Conservation (phyloP, 495 filamentous ascomycete genomes). For the Cetradonia linearis region DNA sequence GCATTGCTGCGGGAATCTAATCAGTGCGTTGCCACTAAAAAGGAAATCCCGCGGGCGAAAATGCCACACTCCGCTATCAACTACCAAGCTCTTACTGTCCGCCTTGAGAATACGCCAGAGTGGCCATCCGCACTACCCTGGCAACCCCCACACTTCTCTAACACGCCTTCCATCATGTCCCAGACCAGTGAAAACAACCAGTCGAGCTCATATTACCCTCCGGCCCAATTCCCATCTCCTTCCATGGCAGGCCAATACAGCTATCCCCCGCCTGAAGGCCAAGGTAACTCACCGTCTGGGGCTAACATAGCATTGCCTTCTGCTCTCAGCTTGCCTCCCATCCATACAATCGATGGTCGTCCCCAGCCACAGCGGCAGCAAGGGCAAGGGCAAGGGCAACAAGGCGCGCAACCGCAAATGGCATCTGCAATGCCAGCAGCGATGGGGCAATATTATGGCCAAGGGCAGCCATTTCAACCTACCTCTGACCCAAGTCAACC, state of each 20-base stretch:
- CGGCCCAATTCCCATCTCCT: constrained; percentile 47
- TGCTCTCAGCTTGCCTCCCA: constrained; percentile 55
- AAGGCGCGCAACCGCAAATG: constrained; percentile 29
- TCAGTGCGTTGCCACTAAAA: constrained; percentile 10
- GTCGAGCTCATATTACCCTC: constrained; percentile 44
- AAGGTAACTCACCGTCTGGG: constrained; percentile 37
- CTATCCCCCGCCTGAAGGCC: constrained; percentile 38
- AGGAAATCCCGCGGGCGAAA: constrained; percentile 4
- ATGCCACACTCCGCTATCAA: constrained; percentile 11
- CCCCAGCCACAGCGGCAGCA: constrained; percentile 33
- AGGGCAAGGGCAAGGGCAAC: constrained; percentile 31
- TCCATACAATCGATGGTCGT: constrained; percentile 38
- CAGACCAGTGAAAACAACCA: constrained; percentile 18
- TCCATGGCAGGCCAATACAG: constrained; percentile 47
- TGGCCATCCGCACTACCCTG: constrained; percentile 9
- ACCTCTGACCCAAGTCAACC: constrained; percentile 32
- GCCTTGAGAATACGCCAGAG: constrained; percentile 10
- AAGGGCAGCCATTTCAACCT: constrained; percentile 30
- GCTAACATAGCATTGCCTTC: constrained; percentile 37
- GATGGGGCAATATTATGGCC: constrained; percentile 28
- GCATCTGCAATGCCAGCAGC: constrained; percentile 33
- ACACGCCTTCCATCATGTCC: constrained; percentile 18
- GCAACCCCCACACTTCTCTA: constrained; percentile 12
- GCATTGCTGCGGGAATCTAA: constrained; percentile 12
- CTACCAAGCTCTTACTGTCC: constrained; percentile 5